Conservation (phyloP, 805 yeast genomes). For the Metschnikowia cubensis region DNA sequence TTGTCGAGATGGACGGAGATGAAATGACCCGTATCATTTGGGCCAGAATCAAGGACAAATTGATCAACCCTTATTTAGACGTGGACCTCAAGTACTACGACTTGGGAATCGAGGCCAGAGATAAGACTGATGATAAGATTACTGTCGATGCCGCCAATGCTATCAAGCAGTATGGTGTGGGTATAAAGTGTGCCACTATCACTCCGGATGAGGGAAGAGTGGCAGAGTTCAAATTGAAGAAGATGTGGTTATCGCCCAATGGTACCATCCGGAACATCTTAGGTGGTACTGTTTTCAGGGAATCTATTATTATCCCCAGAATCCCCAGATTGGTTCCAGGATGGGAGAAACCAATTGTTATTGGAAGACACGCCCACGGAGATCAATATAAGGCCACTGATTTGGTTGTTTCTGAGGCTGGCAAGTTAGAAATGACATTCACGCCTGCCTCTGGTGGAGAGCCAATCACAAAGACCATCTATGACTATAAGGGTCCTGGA, state of each 20-base stretch:
- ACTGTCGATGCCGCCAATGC: constrained; percentile 90
- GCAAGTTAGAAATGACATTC: constrained; percentile 72
- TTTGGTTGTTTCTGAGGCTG: constrained; percentile 72
- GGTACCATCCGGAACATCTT: constrained; percentile 94
- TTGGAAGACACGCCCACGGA: constrained; percentile 97
- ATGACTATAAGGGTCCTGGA: constrained; percentile 65
- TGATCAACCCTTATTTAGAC: constrained; percentile 80
- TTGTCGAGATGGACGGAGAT: constrained; percentile 97
- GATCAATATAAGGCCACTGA: constrained; percentile 96
- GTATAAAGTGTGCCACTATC: constrained; percentile 96
- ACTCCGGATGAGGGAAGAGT: constrained; percentile 98
- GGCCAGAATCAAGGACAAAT: constrained; percentile 81
- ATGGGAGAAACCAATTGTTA: constrained; percentile 94
- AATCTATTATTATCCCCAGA: constrained; percentile 85
- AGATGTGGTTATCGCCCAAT: constrained; percentile 97
- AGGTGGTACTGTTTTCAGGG: constrained; percentile 96
- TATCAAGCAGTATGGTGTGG: constrained; percentile 82
- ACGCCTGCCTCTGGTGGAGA: constrained; percentile 64
- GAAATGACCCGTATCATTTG: constrained; percentile 97
- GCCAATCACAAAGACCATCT: constrained; percentile 56
- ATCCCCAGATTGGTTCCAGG: constrained; percentile 86
- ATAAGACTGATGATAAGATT: constrained; percentile 81
- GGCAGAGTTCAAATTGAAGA: constrained; percentile 81
- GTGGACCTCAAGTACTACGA: constrained; percentile 90
- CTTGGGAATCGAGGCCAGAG: constrained; percentile 81